Evolutionary conservation across 2,329 filamentous ascomycete species (phyloP), one percentile per base, ranked within the genome.

Genomic region (Diplodia sapinea): DNA sequence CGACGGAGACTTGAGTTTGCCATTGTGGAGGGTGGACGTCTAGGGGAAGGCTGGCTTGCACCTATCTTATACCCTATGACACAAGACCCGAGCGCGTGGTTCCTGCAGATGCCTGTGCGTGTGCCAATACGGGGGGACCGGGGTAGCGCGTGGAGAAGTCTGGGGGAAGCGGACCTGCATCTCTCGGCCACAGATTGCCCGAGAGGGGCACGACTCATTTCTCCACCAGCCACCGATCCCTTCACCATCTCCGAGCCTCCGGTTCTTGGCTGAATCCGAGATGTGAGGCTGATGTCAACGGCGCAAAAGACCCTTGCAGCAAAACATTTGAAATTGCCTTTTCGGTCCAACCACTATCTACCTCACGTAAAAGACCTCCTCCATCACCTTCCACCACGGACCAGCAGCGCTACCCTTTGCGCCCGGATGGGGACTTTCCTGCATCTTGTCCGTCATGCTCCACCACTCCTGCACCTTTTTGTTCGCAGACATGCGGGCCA

Each of bases 391-490:
- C 89, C 89, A 92, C 89, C 89, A 91, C 12, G 83, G 83, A 2
- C 87, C 88, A 6, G 84, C 82, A 71, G 86, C 84, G 69, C 87
- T 89, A 69, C 83, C 84, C 72, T 81, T 83, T 2, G 87, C 87
- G 0, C 87, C 88, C 0, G 84, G 82, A 1, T 89, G 85, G 36
- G 90, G 75, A 7, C 73, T 77, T 70, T 82, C 89, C 79, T 94
- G 91, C 83, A 89, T 92, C 15, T 83, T 82, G 77, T 94, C 91
- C 61, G 91, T 94, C 88, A 94, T 89, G 68, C 81, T 82, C 91
- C 91, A 94, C 92, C 91, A 94, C 77, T 91, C 88, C 66, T 87
- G 85, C 40, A 94, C 89, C 74, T 89, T 89, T 0, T 87, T 85
- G 72, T 93, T 92, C 68, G 87, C 87, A 1, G 85, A 83, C 91